Conservation (phyloP, 192 early-diverging fungal species). For the Mycoemilia scoparia region DNA sequence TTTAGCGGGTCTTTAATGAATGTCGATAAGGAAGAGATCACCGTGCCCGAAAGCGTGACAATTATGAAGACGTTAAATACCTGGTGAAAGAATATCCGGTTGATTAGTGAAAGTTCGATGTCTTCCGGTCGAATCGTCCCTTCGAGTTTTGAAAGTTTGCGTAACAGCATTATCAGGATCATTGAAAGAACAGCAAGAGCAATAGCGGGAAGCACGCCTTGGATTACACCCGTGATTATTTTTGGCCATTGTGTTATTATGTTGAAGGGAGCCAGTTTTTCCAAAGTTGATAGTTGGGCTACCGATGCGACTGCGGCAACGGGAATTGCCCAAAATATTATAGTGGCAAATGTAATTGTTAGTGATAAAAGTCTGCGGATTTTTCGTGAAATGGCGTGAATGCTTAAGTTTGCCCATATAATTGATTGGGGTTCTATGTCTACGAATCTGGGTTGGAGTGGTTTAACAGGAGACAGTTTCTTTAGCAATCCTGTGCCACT, state of each 20-base stretch:
- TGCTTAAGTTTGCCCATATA: conserved; percentile 62
- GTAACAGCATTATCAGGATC: conserved; percentile 45
- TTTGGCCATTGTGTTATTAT: conserved; percentile 3
- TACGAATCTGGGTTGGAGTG: too few relatives aligned
- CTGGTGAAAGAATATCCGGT: conserved; percentile 4
- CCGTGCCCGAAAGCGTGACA: not conserved
- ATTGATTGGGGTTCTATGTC: conserved; percentile 54
- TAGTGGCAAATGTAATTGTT: conserved; percentile 30
- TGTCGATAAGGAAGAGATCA: conserved; percentile 2
- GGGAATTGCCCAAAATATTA: conserved; percentile 19
- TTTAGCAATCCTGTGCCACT: conserved; percentile 39
- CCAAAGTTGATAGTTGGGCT: conserved; percentile 1
- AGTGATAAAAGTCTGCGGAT: conserved; percentile 36
- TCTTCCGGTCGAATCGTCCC: conserved; percentile 35
- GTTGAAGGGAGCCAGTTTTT: conserved; percentile 2
- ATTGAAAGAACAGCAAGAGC: conserved; percentile 20
- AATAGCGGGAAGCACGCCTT: conserved; percentile 6
- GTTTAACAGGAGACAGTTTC: conserved; percentile 38
- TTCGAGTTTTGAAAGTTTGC: conserved; percentile 36
- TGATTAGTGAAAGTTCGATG: conserved; percentile 3
- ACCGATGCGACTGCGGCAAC: conserved; percentile 3
- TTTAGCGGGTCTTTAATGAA: conserved; percentile 2
- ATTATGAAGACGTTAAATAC: conserved; percentile 4
- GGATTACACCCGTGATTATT: conserved; percentile 1
- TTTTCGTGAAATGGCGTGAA: conserved; percentile 30